Percentiles rank a stretch among this genome's conserved stretches.
Evolutionary conservation across 1,139 yeast species (phyloP).

Genomic region (Debaryomyces fabryi): DNA sequence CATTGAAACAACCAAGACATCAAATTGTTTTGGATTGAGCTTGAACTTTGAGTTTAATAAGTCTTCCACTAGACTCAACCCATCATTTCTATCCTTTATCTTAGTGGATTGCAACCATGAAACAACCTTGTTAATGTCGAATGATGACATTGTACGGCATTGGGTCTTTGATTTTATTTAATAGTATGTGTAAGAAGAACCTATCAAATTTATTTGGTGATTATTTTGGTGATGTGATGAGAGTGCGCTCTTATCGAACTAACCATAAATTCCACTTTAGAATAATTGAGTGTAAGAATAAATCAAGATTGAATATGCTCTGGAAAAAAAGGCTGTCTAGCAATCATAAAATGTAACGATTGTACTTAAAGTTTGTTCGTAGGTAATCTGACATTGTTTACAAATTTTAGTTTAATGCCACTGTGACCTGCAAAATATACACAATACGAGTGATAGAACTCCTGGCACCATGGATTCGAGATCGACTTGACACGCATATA

Average conservation of each 20-base stretch:
- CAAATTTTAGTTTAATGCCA: not conserved
- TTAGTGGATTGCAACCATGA: conserved; percentile 42
- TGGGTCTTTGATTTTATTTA: not conserved
- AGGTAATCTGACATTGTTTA: not conserved
- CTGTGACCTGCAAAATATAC: not conserved
- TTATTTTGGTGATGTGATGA: not conserved
- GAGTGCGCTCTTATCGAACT: not conserved
- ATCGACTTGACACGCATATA: not conserved
- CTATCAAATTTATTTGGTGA: not conserved
- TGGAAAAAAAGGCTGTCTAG: not conserved
- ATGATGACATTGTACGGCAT: conserved; percentile 20
- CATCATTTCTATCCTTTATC: conserved; percentile 57
- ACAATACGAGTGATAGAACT: not conserved
- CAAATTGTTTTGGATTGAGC: conserved; percentile 27
- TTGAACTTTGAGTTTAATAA: conserved; percentile 25
- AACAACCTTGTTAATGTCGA: conserved; percentile 24
- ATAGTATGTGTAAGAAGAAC: not conserved
- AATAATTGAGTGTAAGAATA: not conserved
- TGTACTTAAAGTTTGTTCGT: no score
- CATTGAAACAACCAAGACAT: conserved; percentile 36
- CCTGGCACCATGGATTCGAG: not conserved
- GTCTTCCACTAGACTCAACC: conserved; percentile 43
- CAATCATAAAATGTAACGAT: not conserved
- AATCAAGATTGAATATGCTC: not conserved
- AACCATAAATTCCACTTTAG: not conserved